Conservation (phyloP, 306 rosid genomes). For the Dalbergia cultrata region DNA sequence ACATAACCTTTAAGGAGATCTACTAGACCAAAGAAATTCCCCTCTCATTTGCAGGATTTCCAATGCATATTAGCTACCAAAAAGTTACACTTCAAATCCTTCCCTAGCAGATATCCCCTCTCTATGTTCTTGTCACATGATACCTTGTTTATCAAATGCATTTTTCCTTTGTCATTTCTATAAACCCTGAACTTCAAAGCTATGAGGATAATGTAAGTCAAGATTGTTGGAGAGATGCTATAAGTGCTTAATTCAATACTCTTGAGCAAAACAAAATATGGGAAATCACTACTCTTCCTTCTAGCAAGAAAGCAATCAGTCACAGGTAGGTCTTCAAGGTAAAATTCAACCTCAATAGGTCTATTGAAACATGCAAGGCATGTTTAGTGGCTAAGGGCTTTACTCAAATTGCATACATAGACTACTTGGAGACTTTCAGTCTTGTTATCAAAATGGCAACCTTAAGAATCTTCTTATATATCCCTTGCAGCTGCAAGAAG, state of each 20-base stretch:
- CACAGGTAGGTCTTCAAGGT: not conserved
- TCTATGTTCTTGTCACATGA: too few relatives aligned
- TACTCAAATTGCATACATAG: not conserved
- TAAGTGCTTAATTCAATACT: not conserved
- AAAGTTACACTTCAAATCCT: too few relatives aligned
- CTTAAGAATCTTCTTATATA: accelerated
- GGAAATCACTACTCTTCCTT: not conserved
- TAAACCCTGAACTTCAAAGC: not conserved
- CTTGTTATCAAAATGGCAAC: not conserved
- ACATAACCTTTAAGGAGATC: too few relatives aligned
- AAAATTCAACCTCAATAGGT: not conserved
- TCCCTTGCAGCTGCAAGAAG: not conserved
- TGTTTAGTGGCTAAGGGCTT: not conserved
- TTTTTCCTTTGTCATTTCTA: too few relatives aligned
- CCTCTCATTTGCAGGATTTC: too few relatives aligned
- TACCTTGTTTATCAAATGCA: too few relatives aligned
- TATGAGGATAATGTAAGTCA: not conserved
- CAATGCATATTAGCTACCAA: too few relatives aligned
- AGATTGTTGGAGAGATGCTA: not conserved
- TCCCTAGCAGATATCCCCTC: too few relatives aligned
- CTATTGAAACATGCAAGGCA: not conserved
- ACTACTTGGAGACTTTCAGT: not conserved
- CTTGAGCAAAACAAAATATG: not conserved
- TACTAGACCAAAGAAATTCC: too few relatives aligned
- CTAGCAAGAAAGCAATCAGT: not conserved